These are phyloP conservation scores for Verbascum thapsus DNA, from an alignment of 257 asterid genomes.

Conservation along the genomic window DNA sequence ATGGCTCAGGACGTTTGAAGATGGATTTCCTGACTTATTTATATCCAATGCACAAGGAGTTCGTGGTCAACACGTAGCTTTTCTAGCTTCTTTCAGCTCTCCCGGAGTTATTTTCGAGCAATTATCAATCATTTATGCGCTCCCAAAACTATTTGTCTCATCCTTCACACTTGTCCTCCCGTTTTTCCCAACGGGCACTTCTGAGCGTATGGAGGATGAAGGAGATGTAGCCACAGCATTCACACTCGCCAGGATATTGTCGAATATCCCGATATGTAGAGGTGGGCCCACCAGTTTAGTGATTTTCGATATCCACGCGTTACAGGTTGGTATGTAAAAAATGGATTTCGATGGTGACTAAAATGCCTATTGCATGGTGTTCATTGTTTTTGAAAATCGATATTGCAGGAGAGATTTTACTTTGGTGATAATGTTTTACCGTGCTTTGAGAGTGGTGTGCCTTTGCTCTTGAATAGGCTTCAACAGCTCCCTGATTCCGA, in stretches of 20 bases:
- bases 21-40: slow-evolving; percentile 95
- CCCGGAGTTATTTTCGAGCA: slow-evolving; percentile 98
- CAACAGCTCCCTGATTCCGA: slow-evolving; percentile 96
- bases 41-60: slow-evolving; percentile 96
- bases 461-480: slow-evolving; percentile 81
- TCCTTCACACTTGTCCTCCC: slow-evolving; percentile 98
- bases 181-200: slow-evolving; percentile 97
- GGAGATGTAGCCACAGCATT: slow-evolving; percentile 99
- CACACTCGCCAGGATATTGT: slow-evolving; percentile 91
- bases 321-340: no score
- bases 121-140: slow-evolving; percentile 77
- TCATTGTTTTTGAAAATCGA: no score
- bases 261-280: slow-evolving; percentile 79
- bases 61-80: slow-evolving; percentile 95
- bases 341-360: no score
- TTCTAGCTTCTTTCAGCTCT: slow-evolving; percentile 96
- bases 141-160: slow-evolving; percentile 88
- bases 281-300: slow-evolving; percentile 99
- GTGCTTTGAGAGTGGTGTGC: slow-evolving; percentile 97
- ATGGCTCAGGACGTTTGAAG: slow-evolving; percentile 81
- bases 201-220: slow-evolving; percentile 99
- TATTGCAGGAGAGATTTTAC: slow-evolving; percentile 99
- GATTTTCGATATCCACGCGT: slow-evolving; percentile 94
- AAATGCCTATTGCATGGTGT: no score
- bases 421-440: slow-evolving; percentile 93